phyloP scores from a whole-genome alignment of 495 filamentous ascomycete species.

The Hypoxylon lenormandii region DNA sequence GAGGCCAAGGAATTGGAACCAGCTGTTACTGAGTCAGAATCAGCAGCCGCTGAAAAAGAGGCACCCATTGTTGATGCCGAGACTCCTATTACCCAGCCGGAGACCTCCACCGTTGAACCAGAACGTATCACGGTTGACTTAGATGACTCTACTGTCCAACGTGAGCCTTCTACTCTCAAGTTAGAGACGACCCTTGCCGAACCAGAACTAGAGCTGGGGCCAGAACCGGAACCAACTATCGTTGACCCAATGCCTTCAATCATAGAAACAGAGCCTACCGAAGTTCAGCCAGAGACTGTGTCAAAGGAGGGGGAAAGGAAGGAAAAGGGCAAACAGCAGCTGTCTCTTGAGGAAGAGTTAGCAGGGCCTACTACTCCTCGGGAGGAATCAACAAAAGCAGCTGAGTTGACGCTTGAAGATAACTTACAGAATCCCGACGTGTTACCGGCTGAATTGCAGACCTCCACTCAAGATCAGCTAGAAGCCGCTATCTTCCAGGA shows the following conservation, averaged over 20 bases:
- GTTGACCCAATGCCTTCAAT: background rate
- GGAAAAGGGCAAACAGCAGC: conserved; percentile 29
- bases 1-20: conserved; percentile 45
- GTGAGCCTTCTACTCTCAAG: background rate
- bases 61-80: background rate
- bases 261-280: background rate
- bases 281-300: background rate
- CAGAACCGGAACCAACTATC: background rate
- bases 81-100: background rate
- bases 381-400: conserved; percentile 20
- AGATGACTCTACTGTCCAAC: conserved; percentile 4
- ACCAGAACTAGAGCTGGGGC: background rate
- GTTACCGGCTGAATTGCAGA: conserved; percentile 8
- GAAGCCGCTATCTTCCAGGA: conserved; percentile 19
- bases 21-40: conserved; percentile 1
- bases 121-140: conserved; percentile 1
- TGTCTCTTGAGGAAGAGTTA: conserved; percentile 18
- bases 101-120: background rate
- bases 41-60: conserved; percentile 2
- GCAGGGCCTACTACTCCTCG: conserved; percentile 8
- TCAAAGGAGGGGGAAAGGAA: conserved; percentile 46
- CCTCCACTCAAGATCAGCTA: conserved; percentile 23
- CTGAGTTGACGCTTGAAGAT: conserved; percentile 17
- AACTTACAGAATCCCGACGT: conserved; percentile 16
- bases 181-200: background rate